A percentile compares a stretch with the other conserved stretches of the same genome.
phyloP scores from a whole-genome alignment of 2,329 filamentous ascomycete genomes.

The Penicillium sp. region DNA sequence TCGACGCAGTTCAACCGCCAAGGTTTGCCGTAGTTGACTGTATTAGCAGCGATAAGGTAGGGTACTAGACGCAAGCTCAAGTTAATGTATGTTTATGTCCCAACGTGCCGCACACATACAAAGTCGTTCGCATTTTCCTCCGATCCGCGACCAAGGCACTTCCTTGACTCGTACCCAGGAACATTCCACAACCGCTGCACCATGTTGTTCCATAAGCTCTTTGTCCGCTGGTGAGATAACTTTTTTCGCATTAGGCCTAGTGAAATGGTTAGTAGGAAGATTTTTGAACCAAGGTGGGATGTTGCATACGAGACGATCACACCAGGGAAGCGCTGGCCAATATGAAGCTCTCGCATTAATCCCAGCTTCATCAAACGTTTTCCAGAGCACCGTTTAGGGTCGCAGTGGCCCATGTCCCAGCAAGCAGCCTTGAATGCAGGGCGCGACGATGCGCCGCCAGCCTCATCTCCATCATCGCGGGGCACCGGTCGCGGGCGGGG shows the following conservation, averaged over 20 bases:
- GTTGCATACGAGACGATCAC: constrained; percentile 75
- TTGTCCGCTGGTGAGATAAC: constrained; percentile 80
- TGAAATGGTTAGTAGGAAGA: neutral
- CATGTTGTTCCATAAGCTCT: constrained; percentile 79
- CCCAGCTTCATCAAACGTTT: constrained; percentile 92
- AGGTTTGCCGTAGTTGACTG: constrained; percentile 94
- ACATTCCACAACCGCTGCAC: constrained; percentile 94
- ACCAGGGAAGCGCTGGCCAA: constrained; percentile 88
- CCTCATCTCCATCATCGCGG: constrained; percentile 45
- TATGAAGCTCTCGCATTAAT: constrained; percentile 86
- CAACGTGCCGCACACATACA: constrained; percentile 36
- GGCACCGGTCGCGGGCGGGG: constrained; percentile 55
- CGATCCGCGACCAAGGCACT: constrained; percentile 86
- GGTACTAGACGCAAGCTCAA: constrained; percentile 55
- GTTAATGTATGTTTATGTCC: neutral
- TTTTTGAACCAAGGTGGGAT: neutral
- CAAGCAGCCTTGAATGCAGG: constrained; percentile 84
- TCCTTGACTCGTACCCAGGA: constrained; percentile 93
- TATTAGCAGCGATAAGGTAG: constrained; percentile 94
- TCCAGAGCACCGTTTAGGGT: constrained; percentile 92
- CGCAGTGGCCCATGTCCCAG: constrained; percentile 97
- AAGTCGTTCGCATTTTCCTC: constrained; percentile 86
- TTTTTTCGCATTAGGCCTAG: constrained; percentile 78
- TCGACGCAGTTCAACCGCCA: constrained; percentile 96
- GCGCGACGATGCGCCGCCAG: constrained; percentile 30